A percentile compares a stretch with the other conserved stretches of the same genome.
Evolutionary conservation across 495 filamentous ascomycete genomes (phyloP).

Genomic region (Cryomyces minteri): DNA sequence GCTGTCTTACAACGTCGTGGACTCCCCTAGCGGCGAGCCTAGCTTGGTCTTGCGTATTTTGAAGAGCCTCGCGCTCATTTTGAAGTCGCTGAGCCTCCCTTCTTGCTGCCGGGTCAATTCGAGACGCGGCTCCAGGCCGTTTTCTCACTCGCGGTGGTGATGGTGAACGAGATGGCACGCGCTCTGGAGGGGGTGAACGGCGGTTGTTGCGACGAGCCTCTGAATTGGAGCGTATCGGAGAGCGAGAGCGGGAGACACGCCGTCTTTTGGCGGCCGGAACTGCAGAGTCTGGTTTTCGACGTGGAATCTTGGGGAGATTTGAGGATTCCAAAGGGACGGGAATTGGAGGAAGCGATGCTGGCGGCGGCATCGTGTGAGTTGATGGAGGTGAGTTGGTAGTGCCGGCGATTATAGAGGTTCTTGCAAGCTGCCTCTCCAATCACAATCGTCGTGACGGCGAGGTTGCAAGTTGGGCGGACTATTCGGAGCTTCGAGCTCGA

Average conservation of each 20-base stretch:
- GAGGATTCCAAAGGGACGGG: too few relatives aligned
- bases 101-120: slow-evolving; percentile 52
- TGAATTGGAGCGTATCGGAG: background rate
- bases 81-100: slow-evolving; percentile 38
- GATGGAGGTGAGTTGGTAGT: too few relatives aligned
- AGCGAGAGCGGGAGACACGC: background rate
- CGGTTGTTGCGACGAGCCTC: background rate
- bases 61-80: slow-evolving; percentile 26
- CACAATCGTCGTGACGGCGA: too few relatives aligned
- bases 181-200: background rate
- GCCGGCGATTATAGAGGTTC: too few relatives aligned
- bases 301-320: too few relatives aligned
- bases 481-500: too few relatives aligned
- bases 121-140: slow-evolving; percentile 65
- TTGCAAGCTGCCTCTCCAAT: too few relatives aligned
- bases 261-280: too few relatives aligned
- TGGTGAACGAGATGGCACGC: background rate
- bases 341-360: too few relatives aligned
- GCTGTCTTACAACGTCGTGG: slow-evolving; percentile 71
- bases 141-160: slow-evolving; percentile 50
- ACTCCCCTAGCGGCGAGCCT: slow-evolving; percentile 27
- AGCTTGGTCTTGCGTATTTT: slow-evolving; percentile 17
- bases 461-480: too few relatives aligned
- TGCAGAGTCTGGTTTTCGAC: too few relatives aligned
- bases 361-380: too few relatives aligned